Evolutionary conservation across 805 yeast genomes (phyloP).

Genomic region (Cyberlindnera bimundalis): DNA sequence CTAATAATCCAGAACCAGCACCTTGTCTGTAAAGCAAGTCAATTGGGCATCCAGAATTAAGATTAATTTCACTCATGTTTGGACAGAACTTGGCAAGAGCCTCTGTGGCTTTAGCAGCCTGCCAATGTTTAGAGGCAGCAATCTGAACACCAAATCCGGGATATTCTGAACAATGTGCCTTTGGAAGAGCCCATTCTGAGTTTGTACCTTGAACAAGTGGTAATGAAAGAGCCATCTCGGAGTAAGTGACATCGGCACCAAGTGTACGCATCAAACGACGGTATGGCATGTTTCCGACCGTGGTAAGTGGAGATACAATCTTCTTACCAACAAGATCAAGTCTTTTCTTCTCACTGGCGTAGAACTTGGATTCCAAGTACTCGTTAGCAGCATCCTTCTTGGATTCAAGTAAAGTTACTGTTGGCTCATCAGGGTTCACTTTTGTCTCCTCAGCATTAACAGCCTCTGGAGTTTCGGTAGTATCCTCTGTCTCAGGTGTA

Average conservation of each 20-base stretch:
- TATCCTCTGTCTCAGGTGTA: neutral
- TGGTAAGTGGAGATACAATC: conserved; percentile 92
- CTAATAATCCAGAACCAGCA: conserved; percentile 91
- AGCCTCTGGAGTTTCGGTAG: neutral
- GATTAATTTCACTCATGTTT: conserved; percentile 74
- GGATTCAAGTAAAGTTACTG: conserved; percentile 17
- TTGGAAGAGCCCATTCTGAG: conserved; percentile 96
- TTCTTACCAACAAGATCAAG: conserved; percentile 69
- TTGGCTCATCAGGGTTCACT: neutral
- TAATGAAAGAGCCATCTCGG: conserved; percentile 89
- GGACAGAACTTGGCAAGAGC: conserved; percentile 56
- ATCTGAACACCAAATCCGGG: conserved; percentile 94
- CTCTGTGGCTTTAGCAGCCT: conserved; percentile 91
- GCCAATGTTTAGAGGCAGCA: conserved; percentile 90
- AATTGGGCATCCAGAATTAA: conserved; percentile 97
- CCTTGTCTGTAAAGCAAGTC: conserved; percentile 93
- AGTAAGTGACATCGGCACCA: conserved; percentile 91
- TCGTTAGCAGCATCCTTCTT: conserved; percentile 38
- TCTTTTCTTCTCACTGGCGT: conserved; percentile 76
- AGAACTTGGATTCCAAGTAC: conserved; percentile 77
- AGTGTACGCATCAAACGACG: conserved; percentile 86
- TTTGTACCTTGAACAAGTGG: conserved; percentile 88
- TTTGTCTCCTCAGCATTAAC: conserved; percentile 2
- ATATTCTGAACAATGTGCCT: conserved; percentile 76
- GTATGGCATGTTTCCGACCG: conserved; percentile 95